Conservation (phyloP, 805 yeast species). For the Zygosaccharomyces bisporus region DNA sequence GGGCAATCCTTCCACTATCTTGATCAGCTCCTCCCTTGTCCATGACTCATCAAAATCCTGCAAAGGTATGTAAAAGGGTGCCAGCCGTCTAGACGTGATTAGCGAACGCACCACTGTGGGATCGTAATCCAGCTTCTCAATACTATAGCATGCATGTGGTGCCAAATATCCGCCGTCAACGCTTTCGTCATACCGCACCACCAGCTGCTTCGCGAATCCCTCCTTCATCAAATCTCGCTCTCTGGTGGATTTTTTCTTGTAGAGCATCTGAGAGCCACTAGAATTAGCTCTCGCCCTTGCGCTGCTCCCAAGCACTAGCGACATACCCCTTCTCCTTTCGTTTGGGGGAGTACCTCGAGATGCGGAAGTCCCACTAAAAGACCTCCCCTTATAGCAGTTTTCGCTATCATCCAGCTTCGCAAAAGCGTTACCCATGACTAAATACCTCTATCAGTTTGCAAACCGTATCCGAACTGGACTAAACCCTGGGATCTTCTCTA, state of each 20-base stretch:
- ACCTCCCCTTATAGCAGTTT: constrained; percentile 12
- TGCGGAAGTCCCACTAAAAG: constrained; percentile 10
- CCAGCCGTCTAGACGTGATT: constrained; percentile 64
- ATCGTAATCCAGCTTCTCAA: constrained; percentile 68
- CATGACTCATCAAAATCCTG: constrained; percentile 72
- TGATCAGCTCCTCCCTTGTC: constrained; percentile 65
- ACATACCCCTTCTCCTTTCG: constrained; percentile 12
- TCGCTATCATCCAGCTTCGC: constrained; percentile 39
- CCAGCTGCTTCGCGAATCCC: constrained; percentile 50
- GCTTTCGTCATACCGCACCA: constrained; percentile 59
- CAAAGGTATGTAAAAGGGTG: constrained; percentile 89
- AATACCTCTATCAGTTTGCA: not conserved
- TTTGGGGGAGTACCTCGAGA: constrained; percentile 17
- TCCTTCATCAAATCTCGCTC: constrained; percentile 55
- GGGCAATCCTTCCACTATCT: constrained; percentile 46
- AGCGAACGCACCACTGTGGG: constrained; percentile 66
- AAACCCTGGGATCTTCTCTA: not conserved
- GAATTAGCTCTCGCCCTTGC: constrained; percentile 29
- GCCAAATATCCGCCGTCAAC: constrained; percentile 95
- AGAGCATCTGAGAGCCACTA: constrained; percentile 12
- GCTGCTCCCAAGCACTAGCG: constrained; percentile 10
- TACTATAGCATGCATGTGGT: constrained; percentile 82
- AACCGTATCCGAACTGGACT: not conserved
- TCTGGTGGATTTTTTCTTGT: constrained; percentile 42
- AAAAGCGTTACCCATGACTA: constrained; percentile 47